A percentile compares a stretch with the other conserved stretches of the same genome.
phyloP scores from a whole-genome alignment of 2,329 filamentous ascomycete genomes.

The Fusarium sp. region DNA sequence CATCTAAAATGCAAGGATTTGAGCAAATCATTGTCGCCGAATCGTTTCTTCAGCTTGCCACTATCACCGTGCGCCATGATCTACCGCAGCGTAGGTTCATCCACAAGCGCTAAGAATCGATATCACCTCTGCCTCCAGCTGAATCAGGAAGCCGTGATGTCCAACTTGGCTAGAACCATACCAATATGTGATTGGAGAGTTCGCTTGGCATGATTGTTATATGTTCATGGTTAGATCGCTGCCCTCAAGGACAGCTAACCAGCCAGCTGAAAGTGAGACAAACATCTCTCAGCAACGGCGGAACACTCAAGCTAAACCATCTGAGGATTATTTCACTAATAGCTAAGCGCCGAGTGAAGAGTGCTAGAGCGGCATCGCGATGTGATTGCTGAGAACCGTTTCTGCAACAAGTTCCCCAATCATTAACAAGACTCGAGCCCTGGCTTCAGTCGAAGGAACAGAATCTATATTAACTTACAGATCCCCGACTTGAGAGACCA shows the following conservation, averaged over 20 bases:
- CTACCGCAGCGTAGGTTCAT: neutral
- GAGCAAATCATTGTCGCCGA: rapidly evolving
- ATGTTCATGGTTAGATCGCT: neutral
- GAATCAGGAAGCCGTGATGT: neutral
- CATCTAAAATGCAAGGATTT: too few species aligned
- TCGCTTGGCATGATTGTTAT: neutral
- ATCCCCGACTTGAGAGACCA: neutral
- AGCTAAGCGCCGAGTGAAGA: neutral
- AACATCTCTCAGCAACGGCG: neutral
- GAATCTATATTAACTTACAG: neutral
- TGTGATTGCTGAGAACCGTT: neutral
- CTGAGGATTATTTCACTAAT: neutral
- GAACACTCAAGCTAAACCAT: neutral
- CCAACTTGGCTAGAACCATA: neutral
- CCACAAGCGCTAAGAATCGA: neutral
- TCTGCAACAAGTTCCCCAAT: rapidly evolving
- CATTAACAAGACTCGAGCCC: too few species aligned
- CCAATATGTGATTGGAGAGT: neutral
- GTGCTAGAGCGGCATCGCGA: too few species aligned
- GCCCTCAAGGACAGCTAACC: rapidly evolving
- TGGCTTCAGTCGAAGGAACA: neutral
- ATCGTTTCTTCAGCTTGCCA: neutral
- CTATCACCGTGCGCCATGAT: neutral
- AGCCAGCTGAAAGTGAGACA: constrained; percentile 1
- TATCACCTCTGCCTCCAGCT: neutral